A percentile compares a stretch with the other conserved stretches of the same genome.
Conservation (phyloP, 106 monocot species). For the Triglochin maritima region DNA sequence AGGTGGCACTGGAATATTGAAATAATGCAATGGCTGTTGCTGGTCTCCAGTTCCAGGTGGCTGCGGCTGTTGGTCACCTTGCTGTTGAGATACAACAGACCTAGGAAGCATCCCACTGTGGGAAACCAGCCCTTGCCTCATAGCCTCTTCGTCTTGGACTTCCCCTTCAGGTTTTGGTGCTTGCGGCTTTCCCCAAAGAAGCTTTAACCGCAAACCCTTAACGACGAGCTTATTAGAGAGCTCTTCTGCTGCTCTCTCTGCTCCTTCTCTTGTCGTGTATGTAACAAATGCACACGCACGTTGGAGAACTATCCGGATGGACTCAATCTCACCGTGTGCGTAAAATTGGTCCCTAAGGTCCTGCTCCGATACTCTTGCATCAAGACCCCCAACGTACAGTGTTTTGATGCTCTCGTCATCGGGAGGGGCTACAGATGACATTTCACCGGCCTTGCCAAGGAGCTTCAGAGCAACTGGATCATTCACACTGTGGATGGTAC, state of each 20-base stretch:
- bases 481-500: slow-evolving; percentile 50
- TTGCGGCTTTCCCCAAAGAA: slow-evolving; percentile 95
- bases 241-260: slow-evolving; percentile 90
- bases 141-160: slow-evolving; percentile 33
- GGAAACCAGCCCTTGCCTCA: slow-evolving; percentile 35
- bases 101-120: slow-evolving; percentile 76
- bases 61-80: slow-evolving; percentile 37
- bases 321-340: slow-evolving; percentile 90
- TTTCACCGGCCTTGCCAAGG: slow-evolving; percentile 87
- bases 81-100: slow-evolving; percentile 73
- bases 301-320: slow-evolving; percentile 70
- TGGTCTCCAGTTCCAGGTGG: slow-evolving; percentile 53
- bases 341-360: slow-evolving; percentile 92
- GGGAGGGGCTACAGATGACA: slow-evolving; percentile 80
- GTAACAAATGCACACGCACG: slow-evolving; percentile 92
- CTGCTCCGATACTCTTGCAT: slow-evolving; percentile 72
- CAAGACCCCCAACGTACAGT: slow-evolving; percentile 91
- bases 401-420: slow-evolving; percentile 93
- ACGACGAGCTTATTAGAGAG: slow-evolving; percentile 91
- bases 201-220: slow-evolving; percentile 80
- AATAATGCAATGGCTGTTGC: slow-evolving; percentile 39
- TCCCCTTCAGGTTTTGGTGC: slow-evolving; percentile 44
- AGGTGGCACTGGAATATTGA: slow-evolving; percentile 63
- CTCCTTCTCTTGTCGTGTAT: slow-evolving; percentile 85
- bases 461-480: slow-evolving; percentile 97